phyloP scores from a whole-genome alignment of 306 rosid species.

The Gleditsia sinensis region DNA sequence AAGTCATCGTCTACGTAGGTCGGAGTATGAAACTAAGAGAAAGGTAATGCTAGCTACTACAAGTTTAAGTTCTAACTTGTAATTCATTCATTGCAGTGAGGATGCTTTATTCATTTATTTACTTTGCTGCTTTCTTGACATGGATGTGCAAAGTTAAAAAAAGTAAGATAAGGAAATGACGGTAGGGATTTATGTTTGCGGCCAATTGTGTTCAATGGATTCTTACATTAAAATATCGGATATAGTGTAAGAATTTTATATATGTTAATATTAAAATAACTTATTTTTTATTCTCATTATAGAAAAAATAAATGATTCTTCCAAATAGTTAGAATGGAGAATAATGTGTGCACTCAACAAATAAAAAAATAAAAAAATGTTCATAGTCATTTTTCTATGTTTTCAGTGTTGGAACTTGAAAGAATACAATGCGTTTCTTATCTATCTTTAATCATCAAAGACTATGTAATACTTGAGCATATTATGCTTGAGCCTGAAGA shows the following conservation, averaged over 20 bases:
- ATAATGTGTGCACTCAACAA: too few species aligned
- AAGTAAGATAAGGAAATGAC: too few species aligned
- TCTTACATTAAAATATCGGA: too few species aligned
- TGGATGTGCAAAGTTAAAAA: neutral
- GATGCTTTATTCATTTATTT: neutral
- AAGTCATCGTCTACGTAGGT: conserved; percentile 11
- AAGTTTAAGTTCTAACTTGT: neutral
- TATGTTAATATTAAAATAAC: too few species aligned
- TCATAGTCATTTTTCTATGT: too few species aligned
- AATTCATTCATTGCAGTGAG: neutral
- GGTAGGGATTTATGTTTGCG: too few species aligned
- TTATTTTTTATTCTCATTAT: too few species aligned
- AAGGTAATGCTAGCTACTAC: neutral
- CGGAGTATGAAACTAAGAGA: neutral
- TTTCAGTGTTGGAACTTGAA: neutral
- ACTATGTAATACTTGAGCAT: neutral
- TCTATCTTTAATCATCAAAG: neutral
- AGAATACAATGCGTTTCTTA: neutral
- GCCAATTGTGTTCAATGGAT: too few species aligned
- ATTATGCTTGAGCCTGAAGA: neutral
- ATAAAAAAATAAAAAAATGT: too few species aligned
- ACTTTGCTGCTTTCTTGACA: neutral
- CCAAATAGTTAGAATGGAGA: too few species aligned
- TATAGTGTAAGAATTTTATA: too few species aligned
- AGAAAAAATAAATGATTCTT: too few species aligned